Conservation (phyloP, 768 basidiomycete species). For the Leccinum uliginosum region DNA sequence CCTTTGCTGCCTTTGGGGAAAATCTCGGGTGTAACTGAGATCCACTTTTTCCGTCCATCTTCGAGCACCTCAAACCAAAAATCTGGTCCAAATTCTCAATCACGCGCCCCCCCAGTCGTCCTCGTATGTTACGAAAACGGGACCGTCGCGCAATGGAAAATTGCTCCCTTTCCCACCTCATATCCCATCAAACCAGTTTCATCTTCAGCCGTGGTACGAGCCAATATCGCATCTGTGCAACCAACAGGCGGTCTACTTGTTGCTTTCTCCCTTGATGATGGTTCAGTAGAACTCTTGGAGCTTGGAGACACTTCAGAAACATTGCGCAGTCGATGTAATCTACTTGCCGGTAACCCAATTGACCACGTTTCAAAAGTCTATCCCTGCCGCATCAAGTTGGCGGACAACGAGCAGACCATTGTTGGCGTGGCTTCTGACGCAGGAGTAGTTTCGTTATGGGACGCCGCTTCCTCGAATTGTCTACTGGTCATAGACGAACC, state of each 20-base stretch:
- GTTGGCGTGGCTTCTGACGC: conserved; percentile 59
- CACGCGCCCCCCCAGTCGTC: conserved; percentile 25
- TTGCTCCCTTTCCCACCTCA: conserved; percentile 18
- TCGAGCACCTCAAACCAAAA: conserved; percentile 15
- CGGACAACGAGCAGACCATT: conserved; percentile 47
- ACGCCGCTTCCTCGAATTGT: conserved; percentile 59
- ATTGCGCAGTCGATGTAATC: conserved; percentile 41
- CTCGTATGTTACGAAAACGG: conserved; percentile 60
- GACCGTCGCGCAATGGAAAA: conserved; percentile 48
- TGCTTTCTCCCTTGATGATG: conserved; percentile 62
- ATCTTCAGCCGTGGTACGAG: conserved; percentile 40
- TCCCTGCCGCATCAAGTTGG: conserved; percentile 49
- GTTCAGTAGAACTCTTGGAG: conserved; percentile 59
- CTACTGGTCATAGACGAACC: conserved; percentile 58
- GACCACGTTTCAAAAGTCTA: conserved; percentile 54
- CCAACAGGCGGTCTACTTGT: conserved; percentile 46
- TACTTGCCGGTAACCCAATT: conserved; percentile 55
- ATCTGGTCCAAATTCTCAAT: conserved; percentile 10
- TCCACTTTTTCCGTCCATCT: conserved; percentile 39
- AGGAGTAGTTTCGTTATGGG: conserved; percentile 75
- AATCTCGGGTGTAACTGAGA: conserved; percentile 48
- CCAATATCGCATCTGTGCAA: conserved; percentile 45
- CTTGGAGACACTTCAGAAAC: conserved; percentile 41
- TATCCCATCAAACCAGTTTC: conserved; percentile 43
- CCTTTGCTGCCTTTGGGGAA: conserved; percentile 40